Evolutionary conservation across 768 basidiomycete genomes (phyloP).

Genomic region (Tylopilus subfusipes): DNA sequence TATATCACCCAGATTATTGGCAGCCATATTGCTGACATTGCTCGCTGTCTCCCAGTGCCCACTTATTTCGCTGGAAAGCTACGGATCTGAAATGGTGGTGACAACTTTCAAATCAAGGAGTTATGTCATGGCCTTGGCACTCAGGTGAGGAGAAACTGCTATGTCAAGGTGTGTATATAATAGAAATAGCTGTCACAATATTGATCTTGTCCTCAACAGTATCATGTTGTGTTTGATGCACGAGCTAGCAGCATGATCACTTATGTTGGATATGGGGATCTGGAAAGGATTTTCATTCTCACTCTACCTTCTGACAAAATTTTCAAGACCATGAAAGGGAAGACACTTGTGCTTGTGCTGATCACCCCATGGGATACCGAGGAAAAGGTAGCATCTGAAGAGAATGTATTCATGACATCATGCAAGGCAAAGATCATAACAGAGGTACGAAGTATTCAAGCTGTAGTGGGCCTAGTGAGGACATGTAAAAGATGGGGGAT

Average conservation of each 20-base stretch:
- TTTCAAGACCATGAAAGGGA: neutral
- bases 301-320: neutral
- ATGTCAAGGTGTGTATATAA: neutral
- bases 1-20: neutral
- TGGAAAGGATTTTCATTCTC: neutral
- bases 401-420: neutral
- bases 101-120: neutral
- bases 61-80: neutral
- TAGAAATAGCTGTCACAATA: too few relatives aligned
- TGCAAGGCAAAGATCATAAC: neutral
- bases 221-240: neutral
- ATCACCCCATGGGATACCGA: too few relatives aligned
- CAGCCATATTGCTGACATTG: neutral
- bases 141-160: neutral
- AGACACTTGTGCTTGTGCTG: neutral
- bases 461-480: neutral
- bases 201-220: neutral
- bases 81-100: neutral
- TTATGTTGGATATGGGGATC: neutral
- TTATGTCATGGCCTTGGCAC: neutral
- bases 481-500: neutral
- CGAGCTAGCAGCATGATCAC: neutral
- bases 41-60: neutral
- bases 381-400: neutral
- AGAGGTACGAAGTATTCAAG: too few relatives aligned